Evolutionary conservation across 2,329 filamentous ascomycete genomes (phyloP).

Genomic region (Fusarium sp.): DNA sequence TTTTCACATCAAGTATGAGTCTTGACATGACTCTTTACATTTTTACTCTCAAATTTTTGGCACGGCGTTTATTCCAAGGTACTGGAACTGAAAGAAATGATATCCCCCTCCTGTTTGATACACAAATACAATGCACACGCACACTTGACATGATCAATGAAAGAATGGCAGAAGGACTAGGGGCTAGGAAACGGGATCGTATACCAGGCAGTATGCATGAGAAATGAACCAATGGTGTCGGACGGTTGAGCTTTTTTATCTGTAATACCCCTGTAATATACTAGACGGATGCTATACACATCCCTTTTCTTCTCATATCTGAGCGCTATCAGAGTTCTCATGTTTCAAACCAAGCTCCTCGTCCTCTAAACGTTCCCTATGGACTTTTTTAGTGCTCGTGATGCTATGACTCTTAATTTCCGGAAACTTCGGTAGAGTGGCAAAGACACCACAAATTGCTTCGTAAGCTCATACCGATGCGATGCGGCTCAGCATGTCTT

Average conservation of each 20-base stretch:
- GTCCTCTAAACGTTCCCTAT: background rate
- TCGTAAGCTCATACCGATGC: constrained; percentile 20
- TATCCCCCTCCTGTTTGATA: constrained; percentile 41
- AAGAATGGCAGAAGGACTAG: constrained; percentile 9
- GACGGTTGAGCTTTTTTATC: constrained; percentile 6
- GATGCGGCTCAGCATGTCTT: background rate
- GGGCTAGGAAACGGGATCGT: constrained; percentile 10
- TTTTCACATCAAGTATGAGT: constrained; percentile 10
- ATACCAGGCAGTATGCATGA: constrained; percentile 21
- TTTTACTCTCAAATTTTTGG: constrained; percentile 11
- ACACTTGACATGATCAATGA: constrained; percentile 21
- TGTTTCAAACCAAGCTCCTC: background rate
- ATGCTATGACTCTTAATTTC: constrained; percentile 4
- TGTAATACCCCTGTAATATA: constrained; percentile 40
- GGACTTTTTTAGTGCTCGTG: background rate
- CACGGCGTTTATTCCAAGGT: constrained; percentile 40
- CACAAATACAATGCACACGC: constrained; percentile 23
- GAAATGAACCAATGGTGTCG: constrained; percentile 19
- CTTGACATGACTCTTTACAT: background rate
- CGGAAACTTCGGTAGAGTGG: constrained; percentile 32
- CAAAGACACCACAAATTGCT: constrained; percentile 9
- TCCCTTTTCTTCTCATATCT: constrained; percentile 3
- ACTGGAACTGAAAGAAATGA: constrained; percentile 43
- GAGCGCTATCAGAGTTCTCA: background rate
- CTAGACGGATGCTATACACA: constrained; percentile 19